Percentiles rank a stretch among this genome's conserved stretches.
Conservation (phyloP, 176 grass and related monocot species). For the Otatea glauca region DNA sequence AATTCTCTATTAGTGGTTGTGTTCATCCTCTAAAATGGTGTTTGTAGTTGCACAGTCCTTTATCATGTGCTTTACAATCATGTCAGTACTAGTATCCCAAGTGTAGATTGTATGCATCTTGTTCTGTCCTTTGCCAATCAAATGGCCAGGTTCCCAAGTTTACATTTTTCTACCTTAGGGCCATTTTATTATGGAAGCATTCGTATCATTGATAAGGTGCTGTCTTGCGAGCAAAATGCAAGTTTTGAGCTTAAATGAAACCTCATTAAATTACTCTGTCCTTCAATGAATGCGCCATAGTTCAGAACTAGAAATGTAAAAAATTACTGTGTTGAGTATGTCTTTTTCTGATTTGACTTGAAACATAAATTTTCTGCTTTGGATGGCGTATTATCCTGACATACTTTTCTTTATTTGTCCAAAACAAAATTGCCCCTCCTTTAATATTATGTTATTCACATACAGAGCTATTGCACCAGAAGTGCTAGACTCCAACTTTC, state of each 20-base stretch:
- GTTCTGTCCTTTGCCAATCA: neutral
- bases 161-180: neutral
- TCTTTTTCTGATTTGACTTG: constrained; percentile 25
- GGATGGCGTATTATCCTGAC: constrained; percentile 5
- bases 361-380: constrained; percentile 25
- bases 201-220: neutral
- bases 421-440: neutral
- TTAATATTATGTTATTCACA: constrained; percentile 34
- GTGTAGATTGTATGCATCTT: neutral
- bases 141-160: constrained; percentile 26
- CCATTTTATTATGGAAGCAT: neutral
- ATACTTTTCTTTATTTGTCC: constrained; percentile 10
- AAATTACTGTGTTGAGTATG: neutral
- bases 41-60: neutral
- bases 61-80: neutral
- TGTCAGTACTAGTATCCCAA: neutral
- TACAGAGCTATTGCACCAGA: constrained; percentile 92
- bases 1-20: neutral
- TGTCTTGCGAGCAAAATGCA: constrained; percentile 7
- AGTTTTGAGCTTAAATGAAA: constrained; percentile 5
- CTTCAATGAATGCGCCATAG: neutral
- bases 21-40: constrained; percentile 33
- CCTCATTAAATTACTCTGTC: constrained; percentile 19
- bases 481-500: constrained; percentile 84
- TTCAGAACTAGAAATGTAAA: neutral